Base-by-base conservation (phyloP, 2,329 filamentous ascomycete species). In the Botrytis fabae region DNA sequence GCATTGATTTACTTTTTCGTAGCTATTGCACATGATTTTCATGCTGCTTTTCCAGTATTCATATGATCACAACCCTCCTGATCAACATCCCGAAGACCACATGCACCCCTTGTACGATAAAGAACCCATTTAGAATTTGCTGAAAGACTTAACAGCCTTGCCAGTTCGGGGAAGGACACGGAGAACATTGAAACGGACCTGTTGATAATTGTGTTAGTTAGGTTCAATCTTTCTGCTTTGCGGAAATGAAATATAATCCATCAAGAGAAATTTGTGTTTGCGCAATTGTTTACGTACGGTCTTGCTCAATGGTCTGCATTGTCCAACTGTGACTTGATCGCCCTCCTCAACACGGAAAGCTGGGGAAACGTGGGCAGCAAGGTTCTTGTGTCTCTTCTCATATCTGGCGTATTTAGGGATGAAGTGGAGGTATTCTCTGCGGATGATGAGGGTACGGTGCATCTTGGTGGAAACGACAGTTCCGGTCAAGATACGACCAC, bases 321-420 rank as follows among this genome's bases (percentile, higher is more conserved):
- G 96, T 88, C 96, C 96, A 86, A 99, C 95, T 82, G 95, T 97
- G 82, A 99, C 97, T 88, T 95, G 92, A 88, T 99, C 96, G 91
- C 96, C 97, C 85, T 98, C 95, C 89, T 97, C 93, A 82, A 98
- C 95, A 97, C 96, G 96, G 94, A 99, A 99, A 86, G 95, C 95
- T 82, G 96, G 96, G 79, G 95, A 98, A 83, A 98, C 95, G 91
- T 99, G 96, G 80, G 95, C 96, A 83, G 96, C 94, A 80, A 99
- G 90, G 92, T 99, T 99, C 93, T 98, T 98, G 93, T 99, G 96
- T 86, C 96, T 91, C 92, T 98, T 98, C 94, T 99, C 97, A 87
- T 99, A 99, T 92, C 96, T 93, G 85, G 93, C 90, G 92, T 99
- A 99, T 90, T 99, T 99, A 86, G 95, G 95, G 85, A 99, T 93